Percentiles rank a stretch among this genome's conserved stretches.
phyloP scores from a whole-genome alignment of 768 basidiomycete species.

The Auricularia cornea region DNA sequence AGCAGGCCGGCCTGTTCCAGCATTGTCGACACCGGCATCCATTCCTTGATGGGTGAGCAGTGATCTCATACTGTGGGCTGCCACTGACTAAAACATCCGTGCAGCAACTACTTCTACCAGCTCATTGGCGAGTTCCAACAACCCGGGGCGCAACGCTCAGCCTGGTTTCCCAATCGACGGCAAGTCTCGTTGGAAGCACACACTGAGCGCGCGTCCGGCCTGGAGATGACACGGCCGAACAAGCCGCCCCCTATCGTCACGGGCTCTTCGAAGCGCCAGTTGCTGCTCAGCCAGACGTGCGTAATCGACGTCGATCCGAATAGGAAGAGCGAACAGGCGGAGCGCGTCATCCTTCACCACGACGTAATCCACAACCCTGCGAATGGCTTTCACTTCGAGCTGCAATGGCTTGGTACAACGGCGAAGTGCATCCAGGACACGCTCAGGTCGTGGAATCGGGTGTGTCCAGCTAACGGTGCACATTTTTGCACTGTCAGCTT shows the following conservation, averaged over 20 bases:
- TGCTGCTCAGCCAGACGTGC: slow-evolving; percentile 82
- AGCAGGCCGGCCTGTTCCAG: slow-evolving; percentile 77
- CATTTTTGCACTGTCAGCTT: background rate
- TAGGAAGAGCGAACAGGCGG: slow-evolving; percentile 64
- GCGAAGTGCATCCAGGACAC: slow-evolving; percentile 87
- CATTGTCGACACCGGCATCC: slow-evolving; percentile 72
- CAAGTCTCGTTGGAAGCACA: slow-evolving; percentile 37
- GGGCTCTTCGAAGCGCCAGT: slow-evolving; percentile 39
- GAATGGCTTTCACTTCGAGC: slow-evolving; percentile 95
- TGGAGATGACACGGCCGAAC: slow-evolving; percentile 21
- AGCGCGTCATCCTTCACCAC: slow-evolving; percentile 81
- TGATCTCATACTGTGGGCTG: background rate
- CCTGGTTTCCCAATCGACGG: slow-evolving; percentile 57
- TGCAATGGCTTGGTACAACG: slow-evolving; percentile 95
- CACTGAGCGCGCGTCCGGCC: background rate
- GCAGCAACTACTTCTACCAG: slow-evolving; percentile 82
- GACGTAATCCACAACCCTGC: slow-evolving; percentile 92
- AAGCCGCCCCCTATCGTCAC: slow-evolving; percentile 4
- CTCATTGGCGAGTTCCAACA: slow-evolving; percentile 67
- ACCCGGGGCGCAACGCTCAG: slow-evolving; percentile 55
- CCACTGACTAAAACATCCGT: slow-evolving; percentile 2
- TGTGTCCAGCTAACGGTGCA: background rate
- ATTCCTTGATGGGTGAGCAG: slow-evolving; percentile 76
- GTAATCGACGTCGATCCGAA: slow-evolving; percentile 78
- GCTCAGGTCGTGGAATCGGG: slow-evolving; percentile 67